Evolutionary conservation across 148 eudicot genomes (phyloP), one percentile per base, ranked within the genome.

Genomic region (Dysphania ambrosioides): DNA sequence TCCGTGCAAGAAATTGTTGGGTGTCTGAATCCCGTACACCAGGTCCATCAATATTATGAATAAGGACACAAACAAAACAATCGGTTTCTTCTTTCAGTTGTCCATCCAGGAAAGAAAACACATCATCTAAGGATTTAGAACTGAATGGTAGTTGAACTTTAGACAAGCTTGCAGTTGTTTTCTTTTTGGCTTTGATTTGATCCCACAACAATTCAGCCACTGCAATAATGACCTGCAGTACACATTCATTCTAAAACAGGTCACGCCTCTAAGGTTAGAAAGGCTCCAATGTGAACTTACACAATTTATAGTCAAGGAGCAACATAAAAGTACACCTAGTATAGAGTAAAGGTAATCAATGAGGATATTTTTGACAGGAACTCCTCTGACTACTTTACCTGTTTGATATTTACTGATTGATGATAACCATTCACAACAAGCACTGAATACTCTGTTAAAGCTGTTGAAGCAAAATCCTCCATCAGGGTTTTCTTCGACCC

Each of bases 41-140:
- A 77, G 97, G 97, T 49, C 98, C 98, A 78, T 94, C 98, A 74
- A 94, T 94, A 76, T 91, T 94, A 81, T 94, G 94, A 74, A 94
- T 82, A 40, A 90, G 69, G 47, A 94, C 79, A 83, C 97, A 88
- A 65, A 91, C 80, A 76, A 82, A 84, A 65, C 67, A 81, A 75
- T 84, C 93, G 65, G 74, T 59, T 21, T 75, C 88, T 61, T 82
- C 87, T 71, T 31, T 63, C 38, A 81, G 82, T 53, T 87, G 75
- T 38, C 87, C 96, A 78, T 94, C 85, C 29, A 94, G 86, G 70
- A 94, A 91, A 64, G 85, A 68, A 71, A 94, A 76, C 74, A 94
- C 82, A 75, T 91, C 98, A 31, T 90, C 93, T 35, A 84, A 68
- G 7, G 96, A 90, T 72, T 79, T 83, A 47, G 91, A 77, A 79